phyloP scores from a whole-genome alignment of 192 early-diverging fungal species.

The Coemansia sp. region DNA sequence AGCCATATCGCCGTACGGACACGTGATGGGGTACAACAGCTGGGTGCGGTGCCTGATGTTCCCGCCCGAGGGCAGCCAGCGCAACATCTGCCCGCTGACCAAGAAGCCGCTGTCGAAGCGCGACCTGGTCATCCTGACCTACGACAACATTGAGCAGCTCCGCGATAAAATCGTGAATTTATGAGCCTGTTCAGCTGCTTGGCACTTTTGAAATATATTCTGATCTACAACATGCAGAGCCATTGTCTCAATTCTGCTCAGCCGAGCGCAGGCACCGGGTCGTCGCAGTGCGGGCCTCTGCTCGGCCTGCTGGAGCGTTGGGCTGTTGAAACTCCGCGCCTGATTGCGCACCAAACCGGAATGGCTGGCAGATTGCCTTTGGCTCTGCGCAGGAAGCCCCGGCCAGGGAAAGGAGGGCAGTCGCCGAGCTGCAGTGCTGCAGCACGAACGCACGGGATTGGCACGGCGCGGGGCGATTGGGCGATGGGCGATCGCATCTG shows the following conservation, averaged over 20 bases:
- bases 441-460: conserved; percentile 11
- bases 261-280: too few species aligned
- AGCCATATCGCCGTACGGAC: conserved; percentile 92
- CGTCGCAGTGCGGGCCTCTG: not conserved
- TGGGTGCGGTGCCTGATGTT: conserved; percentile 83
- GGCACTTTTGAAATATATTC: not conserved
- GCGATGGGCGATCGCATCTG: conserved; percentile 13
- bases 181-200: conserved; percentile 15
- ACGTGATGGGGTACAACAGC: conserved; percentile 85
- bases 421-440: not conserved
- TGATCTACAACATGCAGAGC: not conserved
- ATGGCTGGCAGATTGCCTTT: too few species aligned
- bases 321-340: not conserved
- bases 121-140: conserved; percentile 76
- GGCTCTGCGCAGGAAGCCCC: too few species aligned
- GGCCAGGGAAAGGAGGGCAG: not conserved
- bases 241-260: rapidly evolving
- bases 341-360: not conserved
- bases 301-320: not conserved
- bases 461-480: conserved; percentile 7
- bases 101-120: conserved; percentile 92
- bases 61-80: conserved; percentile 68
- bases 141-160: conserved; percentile 81
- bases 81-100: conserved; percentile 91
- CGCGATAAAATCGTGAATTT: conserved; percentile 68